Conservation (phyloP, 1,139 yeast genomes). For the Yamadazyma blattariae region DNA sequence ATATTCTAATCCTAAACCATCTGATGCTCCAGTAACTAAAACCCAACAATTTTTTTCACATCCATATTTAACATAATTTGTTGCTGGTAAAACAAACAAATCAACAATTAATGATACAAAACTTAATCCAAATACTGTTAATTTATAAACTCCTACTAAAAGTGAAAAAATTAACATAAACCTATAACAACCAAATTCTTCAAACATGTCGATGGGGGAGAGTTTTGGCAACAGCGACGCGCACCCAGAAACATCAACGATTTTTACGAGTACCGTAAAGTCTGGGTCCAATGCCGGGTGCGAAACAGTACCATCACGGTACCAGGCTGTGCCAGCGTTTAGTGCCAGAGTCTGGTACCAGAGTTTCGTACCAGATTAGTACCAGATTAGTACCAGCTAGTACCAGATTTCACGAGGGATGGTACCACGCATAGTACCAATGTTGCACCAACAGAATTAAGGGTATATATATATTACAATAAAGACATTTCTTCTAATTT, state of each 20-base stretch:
- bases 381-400: neutral
- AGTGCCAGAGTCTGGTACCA: too few relatives aligned
- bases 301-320: too few relatives aligned
- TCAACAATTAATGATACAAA: slow-evolving; percentile 49
- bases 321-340: too few relatives aligned
- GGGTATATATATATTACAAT: slow-evolving; percentile 20
- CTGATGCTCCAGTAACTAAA: slow-evolving; percentile 94
- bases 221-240: neutral
- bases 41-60: slow-evolving; percentile 70
- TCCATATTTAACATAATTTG: slow-evolving; percentile 70
- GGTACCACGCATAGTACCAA: too few relatives aligned
- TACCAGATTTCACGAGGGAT: too few relatives aligned
- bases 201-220: slow-evolving; percentile 5
- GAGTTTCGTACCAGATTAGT: neutral
- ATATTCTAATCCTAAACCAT: slow-evolving; percentile 94
- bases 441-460: too few relatives aligned
- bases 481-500: slow-evolving; percentile 43
- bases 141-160: slow-evolving; percentile 51
- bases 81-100: slow-evolving; percentile 62
- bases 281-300: too few relatives aligned
- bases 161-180: slow-evolving; percentile 33
- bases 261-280: too few relatives aligned
- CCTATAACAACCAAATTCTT: slow-evolving; percentile 13
- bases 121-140: slow-evolving; percentile 38
- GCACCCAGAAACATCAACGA: too few relatives aligned